Base-by-base conservation (phyloP, 495 filamentous ascomycete species). In the Penicillium parvum region DNA sequence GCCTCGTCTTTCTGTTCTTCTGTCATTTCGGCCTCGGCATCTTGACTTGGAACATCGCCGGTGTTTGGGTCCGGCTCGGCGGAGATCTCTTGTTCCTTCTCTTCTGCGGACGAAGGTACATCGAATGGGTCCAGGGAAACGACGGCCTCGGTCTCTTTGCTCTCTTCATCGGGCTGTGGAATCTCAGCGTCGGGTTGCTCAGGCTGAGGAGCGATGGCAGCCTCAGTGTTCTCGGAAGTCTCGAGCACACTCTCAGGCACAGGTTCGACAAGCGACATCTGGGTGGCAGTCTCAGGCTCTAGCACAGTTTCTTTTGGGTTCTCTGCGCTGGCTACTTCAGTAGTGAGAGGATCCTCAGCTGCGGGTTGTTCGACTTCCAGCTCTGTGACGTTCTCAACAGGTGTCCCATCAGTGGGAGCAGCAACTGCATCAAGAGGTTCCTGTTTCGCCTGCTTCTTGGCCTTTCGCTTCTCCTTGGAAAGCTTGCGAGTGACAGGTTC, bases 381-480 rank as follows among this genome's bases (percentile, higher is more conserved):
- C 25, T 27, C 6, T 5, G 25, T 27, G 8, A n/a, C 20, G 6
- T 12, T 22, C 22, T 42, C 45, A 7, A 22, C 7, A 10, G 27
- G n/a, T 35, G 20, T 16, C 4, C 33, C 36, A 7, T 45, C 39
- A 12, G 14, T 9, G 14, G 26, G 10, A 8, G 16, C 11, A 20
- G 25, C 32, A 45, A 45, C 7, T 1, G 18, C 16, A 32, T 47
- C 52, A 16, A 21, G 5, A 18, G 22, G 11, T 17, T 54, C 42
- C 33, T 50, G 19, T 25, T 57, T 50, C 9, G 40, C 49, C 21
- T 65, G 53, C 27, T 69, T 63, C 55, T 68, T 68, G 18, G 57
- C 55, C 37, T 71, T 74, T 37, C 50, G 66, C 47, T 66, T 71
- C 33, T 72, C 64, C 34, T 70, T 69, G 3, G 66, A 65, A 15